Evolutionary conservation across 2,329 filamentous ascomycete genomes (phyloP), one percentile per base, ranked within the genome.

Genomic region (Aspergillus ochraceus): DNA sequence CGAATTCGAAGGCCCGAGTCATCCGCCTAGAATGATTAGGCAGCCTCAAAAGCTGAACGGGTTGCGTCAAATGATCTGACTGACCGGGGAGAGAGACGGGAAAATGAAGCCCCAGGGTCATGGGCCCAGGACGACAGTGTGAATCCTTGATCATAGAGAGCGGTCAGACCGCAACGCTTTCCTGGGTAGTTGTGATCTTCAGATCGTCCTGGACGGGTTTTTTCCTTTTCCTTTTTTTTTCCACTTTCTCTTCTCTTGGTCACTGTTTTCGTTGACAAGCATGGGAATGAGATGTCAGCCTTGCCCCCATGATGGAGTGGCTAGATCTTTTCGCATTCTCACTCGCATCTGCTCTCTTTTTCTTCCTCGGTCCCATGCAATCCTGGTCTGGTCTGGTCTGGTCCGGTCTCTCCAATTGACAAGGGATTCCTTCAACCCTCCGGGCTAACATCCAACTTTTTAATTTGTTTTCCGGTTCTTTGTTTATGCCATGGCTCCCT

Each of bases 31-130:
- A 22, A 24, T 24, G 20, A 20, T 20, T 14, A 22, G 19, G 45
- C 45, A 14, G 45, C 45, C n/a, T 47, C 45, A 47, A 49, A 55
- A 52, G 26, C 53, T 55, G 56, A 46, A 59, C 55, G 51, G 24
- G 24, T 30, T 20, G 51, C 55, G 57, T 57, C 57, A 56, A 58
- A 52, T 59, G 50, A 57, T 58, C 52, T 42, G 46, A 20, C 20
- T 42, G 36, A 42, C 45, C 12, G 20, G 19, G 14, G 12, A 22
- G 45, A 24, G 22, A 47, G 58, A 26, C 49, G 55, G 45, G 32
- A 59, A 45, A 52, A 52, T n/a, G 14, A n/a, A 42, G 14, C 36
- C 17, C 36, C 36, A 42, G 14, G 36, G 36, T 19, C 52, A 57
- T 52, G 55, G 54, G 32, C 58, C 50, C 22, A 47, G 45, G 6